Base-by-base conservation (phyloP, 73 alveolate species). In the Tetrahymena thermophila region DNA sequence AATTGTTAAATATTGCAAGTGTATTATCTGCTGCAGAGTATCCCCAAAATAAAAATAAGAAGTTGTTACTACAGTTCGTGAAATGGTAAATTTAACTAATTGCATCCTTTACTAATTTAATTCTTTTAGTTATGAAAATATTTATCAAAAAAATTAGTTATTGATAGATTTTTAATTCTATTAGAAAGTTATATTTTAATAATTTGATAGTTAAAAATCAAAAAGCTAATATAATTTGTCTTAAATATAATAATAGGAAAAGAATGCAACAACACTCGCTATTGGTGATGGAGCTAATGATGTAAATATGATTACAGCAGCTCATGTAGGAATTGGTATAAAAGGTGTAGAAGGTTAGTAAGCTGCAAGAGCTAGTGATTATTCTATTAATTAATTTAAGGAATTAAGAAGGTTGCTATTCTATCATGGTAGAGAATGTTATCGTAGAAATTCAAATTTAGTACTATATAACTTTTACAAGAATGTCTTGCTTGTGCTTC, bases 231-330 rank as follows among this genome's bases (percentile, higher is more conserved):
- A n/a, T n/a, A 40, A 40, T 40, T 40, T 2, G 44, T 40, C 16
- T 8, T 40, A 4, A 40, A 40, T 40, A 19, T 71, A 0, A n/a
- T 94, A 94, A 35, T 42, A 96, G 95, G 97, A 96, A 94, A 96
- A 96, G 16, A 85, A 85, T 71, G 97, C 97, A 21, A 97, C 96
- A 71, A 97, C 99, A 16, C 93, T 98, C 89, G 98, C 99, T 16
- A 98, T 99, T 35, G 99, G 99, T 9, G 99, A 99, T 71, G 99
- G 99, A n/a, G 99, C 99, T 34, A 99, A 99, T 96, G 99, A 99
- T 96, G 99, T 99, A 17, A 98, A 97, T 94, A 99, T 99, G 99
- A 99, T 99, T 85, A 97, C 98, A 57, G 99, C 97, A 34, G 99
- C 99, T 15, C 98, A 99, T 96, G 98, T 99, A 21, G 99, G 99